Evolutionary conservation across 2,329 filamentous ascomycete genomes (phyloP).

Genomic region (Myriosclerotinia scirpicola): DNA sequence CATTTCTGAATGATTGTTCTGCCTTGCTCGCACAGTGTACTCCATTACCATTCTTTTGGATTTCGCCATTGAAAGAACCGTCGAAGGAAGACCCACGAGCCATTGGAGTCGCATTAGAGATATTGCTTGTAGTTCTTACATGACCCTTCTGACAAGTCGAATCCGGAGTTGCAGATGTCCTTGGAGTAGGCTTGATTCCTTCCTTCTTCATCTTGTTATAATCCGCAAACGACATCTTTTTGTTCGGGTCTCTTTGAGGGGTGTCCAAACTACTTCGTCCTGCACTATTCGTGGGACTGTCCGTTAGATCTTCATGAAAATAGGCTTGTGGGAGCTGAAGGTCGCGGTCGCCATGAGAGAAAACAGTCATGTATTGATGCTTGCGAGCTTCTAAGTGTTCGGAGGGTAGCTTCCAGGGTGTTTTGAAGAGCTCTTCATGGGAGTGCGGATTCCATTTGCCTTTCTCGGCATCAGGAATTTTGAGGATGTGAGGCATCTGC

Average conservation of each 20-base stretch:
- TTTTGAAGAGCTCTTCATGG: constrained; percentile 26
- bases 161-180: constrained; percentile 24
- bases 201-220: constrained; percentile 39
- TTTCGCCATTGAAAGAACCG: constrained; percentile 24
- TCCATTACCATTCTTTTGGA: constrained; percentile 31
- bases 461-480: constrained; percentile 15
- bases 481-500: constrained; percentile 19
- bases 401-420: constrained; percentile 37
- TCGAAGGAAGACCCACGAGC: constrained; percentile 34
- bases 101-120: constrained; percentile 31
- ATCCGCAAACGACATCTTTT: constrained; percentile 40
- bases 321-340: constrained; percentile 34
- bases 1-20: constrained; percentile 22
- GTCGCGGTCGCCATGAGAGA: constrained; percentile 35
- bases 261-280: constrained; percentile 37
- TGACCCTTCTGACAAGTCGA: constrained; percentile 27
- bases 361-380: constrained; percentile 40
- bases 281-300: constrained; percentile 30
- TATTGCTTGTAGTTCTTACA: constrained; percentile 30
- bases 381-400: constrained; percentile 36
- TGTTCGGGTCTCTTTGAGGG: constrained; percentile 36
- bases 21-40: constrained; percentile 17
- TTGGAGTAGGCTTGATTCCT: constrained; percentile 34
- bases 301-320: constrained; percentile 36
- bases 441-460: constrained; percentile 6